Conservation (phyloP, 2,329 filamentous ascomycete genomes). For the Teratosphaeria nubilosa region DNA sequence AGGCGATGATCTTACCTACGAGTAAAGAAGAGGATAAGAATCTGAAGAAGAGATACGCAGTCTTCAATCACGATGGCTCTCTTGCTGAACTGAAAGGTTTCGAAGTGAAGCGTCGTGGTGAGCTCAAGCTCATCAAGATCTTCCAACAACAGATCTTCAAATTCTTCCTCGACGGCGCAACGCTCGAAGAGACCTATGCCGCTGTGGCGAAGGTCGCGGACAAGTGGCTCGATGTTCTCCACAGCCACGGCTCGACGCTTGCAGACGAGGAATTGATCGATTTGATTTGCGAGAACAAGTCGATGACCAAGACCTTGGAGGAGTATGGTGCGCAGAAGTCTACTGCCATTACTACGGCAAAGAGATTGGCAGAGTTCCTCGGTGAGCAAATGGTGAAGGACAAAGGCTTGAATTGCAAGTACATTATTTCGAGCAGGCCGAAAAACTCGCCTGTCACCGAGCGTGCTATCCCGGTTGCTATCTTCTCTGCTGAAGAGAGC, state of each 20-base stretch:
- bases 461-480: conserved; percentile 85
- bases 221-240: conserved; percentile 88
- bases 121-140: conserved; percentile 98
- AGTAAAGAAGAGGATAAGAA: conserved; percentile 99
- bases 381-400: conserved; percentile 99
- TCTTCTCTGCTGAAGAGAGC: conserved; percentile 85
- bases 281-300: conserved; percentile 99
- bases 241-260: conserved; percentile 77
- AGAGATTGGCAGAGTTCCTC: conserved; percentile 86
- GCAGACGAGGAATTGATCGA: conserved; percentile 97
- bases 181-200: conserved; percentile 76
- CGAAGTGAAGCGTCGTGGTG: conserved; percentile 92
- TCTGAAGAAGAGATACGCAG: conserved; percentile 96
- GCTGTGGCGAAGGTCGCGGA: conserved; percentile 93
- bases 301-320: conserved; percentile 91
- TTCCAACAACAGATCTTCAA: conserved; percentile 99
- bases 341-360: conserved; percentile 97
- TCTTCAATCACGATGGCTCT: conserved; percentile 96
- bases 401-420: conserved; percentile 98
- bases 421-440: conserved; percentile 86
- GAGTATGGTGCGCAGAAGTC: conserved; percentile 95
- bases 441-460: conserved; percentile 89
- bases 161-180: conserved; percentile 89
- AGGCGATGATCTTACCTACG: conserved; percentile 91
- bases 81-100: conserved; percentile 95